Base-by-base conservation (phyloP, 768 basidiomycete genomes). In the Phlebiopsis gigantea region DNA sequence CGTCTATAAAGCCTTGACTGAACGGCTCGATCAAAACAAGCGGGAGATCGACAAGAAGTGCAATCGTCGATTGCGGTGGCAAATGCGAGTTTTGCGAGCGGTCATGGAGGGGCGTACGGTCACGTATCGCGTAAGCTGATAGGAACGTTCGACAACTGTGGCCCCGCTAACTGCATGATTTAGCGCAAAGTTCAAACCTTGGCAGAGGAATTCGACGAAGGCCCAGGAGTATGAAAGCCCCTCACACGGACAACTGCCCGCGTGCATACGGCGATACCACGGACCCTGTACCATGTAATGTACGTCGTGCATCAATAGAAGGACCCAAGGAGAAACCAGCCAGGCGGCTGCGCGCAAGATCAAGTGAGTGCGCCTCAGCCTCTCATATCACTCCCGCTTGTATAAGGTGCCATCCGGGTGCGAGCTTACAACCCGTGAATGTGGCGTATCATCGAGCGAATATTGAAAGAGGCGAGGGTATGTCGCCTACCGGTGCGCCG, bases 171-270 rank as follows among this genome's bases (percentile, higher is more conserved):
- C 29, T 26, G 6, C 28, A 51, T 10, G 12, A 30, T 30, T 10
- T 61, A 85, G 82, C 77, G 77, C 55, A 87, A 90, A 65, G 75
- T 92, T 15, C 84, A 88, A 60, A 64, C 81, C 31, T 69, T 93
- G 45, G 68, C 73, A 9, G 73, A 71, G 62, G 81, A 84, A 69
- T 72, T 93, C 39, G 90, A 93, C 64, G 77, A 82, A 67, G 80
- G 79, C 55, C 26, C 54, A 12, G 58, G 58, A 9, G 58, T 59
- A 17, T 59, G 43, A 59, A 21, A 21, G 2, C 44, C n/a, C 3
- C 15, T 45, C n/a, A 17, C 44, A 45, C 4, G 8, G 17, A 39
- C n/a, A n/a, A n/a, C n/a, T 39, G 34, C 12, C 17, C 34, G 34
- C 34, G 34, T 39, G 34, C 34, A 39, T 17, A 17, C 12, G 17